Percentiles rank a stretch among this genome's conserved stretches.
These are phyloP conservation scores for Hyphopichia buzzinii DNA, from an alignment of 1,139 yeast species.

Conservation along the genomic window DNA sequence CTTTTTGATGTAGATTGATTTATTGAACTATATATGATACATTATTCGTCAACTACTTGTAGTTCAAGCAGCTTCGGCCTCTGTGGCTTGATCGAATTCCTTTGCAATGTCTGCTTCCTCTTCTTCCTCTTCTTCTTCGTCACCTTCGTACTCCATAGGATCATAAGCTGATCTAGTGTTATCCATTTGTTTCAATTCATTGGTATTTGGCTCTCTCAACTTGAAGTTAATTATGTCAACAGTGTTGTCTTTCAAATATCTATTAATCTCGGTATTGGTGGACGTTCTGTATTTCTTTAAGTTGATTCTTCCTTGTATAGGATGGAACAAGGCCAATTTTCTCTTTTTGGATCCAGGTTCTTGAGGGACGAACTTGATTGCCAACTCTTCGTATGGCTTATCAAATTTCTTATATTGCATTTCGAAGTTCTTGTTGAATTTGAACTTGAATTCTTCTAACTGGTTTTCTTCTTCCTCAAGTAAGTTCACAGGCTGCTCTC, in stretches of 20 bases:
- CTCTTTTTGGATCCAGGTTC: constrained; percentile 46
- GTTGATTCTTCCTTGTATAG: constrained; percentile 74
- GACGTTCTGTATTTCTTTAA: constrained; percentile 76
- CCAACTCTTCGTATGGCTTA: constrained; percentile 45
- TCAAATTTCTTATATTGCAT: constrained; percentile 55
- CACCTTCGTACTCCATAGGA: constrained; percentile 69
- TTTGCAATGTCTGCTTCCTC: constrained; percentile 15
- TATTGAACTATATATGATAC: not conserved
- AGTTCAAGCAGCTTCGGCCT: constrained; percentile 10
- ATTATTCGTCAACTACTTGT: not conserved
- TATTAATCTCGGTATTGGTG: constrained; percentile 46
- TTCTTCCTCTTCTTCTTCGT: constrained; percentile 42
- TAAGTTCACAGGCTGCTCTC: constrained; percentile 44
- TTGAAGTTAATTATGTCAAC: constrained; percentile 56
- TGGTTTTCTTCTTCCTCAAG: constrained; percentile 42
- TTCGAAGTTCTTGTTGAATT: constrained; percentile 77
- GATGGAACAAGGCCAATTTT: constrained; percentile 70
- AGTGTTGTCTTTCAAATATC: constrained; percentile 50
- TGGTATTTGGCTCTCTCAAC: constrained; percentile 71
- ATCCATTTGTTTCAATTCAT: constrained; percentile 69
- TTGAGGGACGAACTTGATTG: constrained; percentile 52
- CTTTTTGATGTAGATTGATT: constrained; percentile 15
- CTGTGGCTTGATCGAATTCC: constrained; percentile 20
- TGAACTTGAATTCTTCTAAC: constrained; percentile 46
- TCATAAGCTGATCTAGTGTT: constrained; percentile 66